Conservation (phyloP, 1,284 basidiomycete genomes). For the Porodaedalea pini region DNA sequence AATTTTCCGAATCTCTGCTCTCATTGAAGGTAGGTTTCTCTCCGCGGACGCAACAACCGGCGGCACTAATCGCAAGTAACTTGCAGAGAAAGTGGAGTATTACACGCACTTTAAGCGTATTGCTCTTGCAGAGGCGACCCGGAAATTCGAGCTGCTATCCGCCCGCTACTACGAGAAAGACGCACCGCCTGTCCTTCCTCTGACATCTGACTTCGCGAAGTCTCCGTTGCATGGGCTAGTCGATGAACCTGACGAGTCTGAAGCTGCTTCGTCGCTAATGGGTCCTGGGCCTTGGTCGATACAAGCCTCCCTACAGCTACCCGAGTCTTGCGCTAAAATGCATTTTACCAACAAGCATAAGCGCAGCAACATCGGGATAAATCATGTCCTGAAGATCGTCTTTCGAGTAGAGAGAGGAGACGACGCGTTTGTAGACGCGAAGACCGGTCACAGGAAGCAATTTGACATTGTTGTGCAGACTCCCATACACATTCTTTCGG, state of each 20-base stretch:
- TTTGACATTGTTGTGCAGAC: conserved; percentile 91
- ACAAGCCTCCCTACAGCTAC: conserved; percentile 52
- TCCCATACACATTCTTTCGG: conserved; percentile 77
- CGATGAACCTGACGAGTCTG: conserved; percentile 40
- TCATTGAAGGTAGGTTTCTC: conserved; percentile 71
- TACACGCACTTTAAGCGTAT: conserved; percentile 66
- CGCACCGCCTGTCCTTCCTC: conserved; percentile 60
- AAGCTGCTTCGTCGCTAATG: conserved; percentile 59
- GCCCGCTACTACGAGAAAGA: conserved; percentile 54
- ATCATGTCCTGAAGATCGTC: conserved; percentile 79
- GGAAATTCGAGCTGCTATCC: conserved; percentile 64
- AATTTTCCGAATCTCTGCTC: conserved; percentile 72
- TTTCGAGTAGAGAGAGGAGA: conserved; percentile 85
- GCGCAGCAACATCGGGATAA: conserved; percentile 75
- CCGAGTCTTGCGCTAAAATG: conserved; percentile 52
- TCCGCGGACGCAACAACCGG: not conserved
- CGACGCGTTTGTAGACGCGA: conserved; percentile 58
- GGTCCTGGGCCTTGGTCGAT: conserved; percentile 76
- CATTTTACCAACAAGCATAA: conserved; percentile 84
- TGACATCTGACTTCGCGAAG: conserved; percentile 53
- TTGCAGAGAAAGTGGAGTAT: conserved; percentile 76
- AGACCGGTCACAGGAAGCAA: conserved; percentile 69
- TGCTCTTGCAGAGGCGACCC: conserved; percentile 73
- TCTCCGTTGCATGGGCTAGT: conserved; percentile 52
- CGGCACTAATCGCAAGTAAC: not conserved